Evolutionary conservation across 1,284 basidiomycete species (phyloP).

Genomic region (Tausonia pullulans): DNA sequence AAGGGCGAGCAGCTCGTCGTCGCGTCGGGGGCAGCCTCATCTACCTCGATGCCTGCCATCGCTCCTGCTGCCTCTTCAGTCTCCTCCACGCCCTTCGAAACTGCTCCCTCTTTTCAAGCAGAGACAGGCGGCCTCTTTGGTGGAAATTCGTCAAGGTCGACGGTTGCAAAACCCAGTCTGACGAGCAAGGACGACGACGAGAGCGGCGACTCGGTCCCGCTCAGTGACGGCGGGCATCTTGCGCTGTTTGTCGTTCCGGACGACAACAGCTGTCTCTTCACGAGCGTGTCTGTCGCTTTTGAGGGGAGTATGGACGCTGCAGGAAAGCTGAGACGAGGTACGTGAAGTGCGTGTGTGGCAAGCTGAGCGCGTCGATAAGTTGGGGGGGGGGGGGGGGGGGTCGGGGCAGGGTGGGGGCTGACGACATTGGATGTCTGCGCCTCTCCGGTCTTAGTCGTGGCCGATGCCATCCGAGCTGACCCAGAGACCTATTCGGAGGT

Average conservation of each 20-base stretch:
- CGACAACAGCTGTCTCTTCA: slow-evolving; percentile 88
- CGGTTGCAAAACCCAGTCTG: not conserved
- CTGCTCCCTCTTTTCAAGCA: not conserved
- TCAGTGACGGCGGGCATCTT: slow-evolving; percentile 1
- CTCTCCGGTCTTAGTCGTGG: slow-evolving; percentile 5
- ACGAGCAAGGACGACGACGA: not conserved
- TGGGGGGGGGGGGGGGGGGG: not conserved
- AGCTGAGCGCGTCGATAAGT: not conserved
- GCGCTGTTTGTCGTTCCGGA: slow-evolving; percentile 36
- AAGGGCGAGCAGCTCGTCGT: slow-evolving; percentile 15
- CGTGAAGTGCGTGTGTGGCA: not conserved
- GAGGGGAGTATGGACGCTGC: slow-evolving; percentile 63
- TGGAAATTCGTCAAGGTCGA: not conserved
- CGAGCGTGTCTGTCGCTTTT: slow-evolving; percentile 69
- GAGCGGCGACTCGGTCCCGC: not conserved
- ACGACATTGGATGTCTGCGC: not conserved
- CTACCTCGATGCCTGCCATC: not conserved
- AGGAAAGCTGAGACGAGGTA: slow-evolving; percentile 52
- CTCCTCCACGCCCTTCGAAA: not conserved
- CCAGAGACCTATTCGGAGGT: slow-evolving; percentile 13
- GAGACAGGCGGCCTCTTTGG: not conserved
- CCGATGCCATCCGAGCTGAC: slow-evolving; percentile 12
- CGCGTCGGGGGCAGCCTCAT: not conserved
- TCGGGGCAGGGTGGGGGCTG: slow-evolving; percentile 6
- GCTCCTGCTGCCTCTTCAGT: not conserved